Percentiles rank a stretch among this genome's conserved stretches.
These are phyloP conservation scores for Bryopsis sp. DNA, from an alignment of 139 green algal genomes.

Conservation along the genomic window DNA sequence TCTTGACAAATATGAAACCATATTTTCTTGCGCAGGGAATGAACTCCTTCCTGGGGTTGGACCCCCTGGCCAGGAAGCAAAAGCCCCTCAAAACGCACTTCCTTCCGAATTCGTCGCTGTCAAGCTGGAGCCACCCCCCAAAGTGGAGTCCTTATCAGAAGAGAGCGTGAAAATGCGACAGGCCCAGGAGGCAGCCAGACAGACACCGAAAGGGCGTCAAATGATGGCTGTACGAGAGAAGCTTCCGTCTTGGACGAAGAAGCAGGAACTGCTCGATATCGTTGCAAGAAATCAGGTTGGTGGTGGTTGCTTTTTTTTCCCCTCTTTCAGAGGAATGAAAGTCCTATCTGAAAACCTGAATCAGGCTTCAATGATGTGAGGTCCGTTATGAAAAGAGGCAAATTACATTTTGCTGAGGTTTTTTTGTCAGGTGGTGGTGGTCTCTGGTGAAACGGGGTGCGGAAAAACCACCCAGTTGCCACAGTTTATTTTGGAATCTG, in stretches of 20 bases:
- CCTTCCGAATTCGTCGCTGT: no score
- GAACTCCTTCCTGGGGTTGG: no score
- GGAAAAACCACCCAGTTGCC: slow-evolving; percentile 84
- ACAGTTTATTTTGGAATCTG: slow-evolving; percentile 54
- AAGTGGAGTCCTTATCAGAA: no score
- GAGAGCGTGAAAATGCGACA: not conserved
- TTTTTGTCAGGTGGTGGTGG: slow-evolving; percentile 19
- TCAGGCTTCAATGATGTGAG: not conserved
- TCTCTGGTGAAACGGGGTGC: slow-evolving; percentile 73
- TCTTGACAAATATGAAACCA: no score
- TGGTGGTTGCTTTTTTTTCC: not conserved
- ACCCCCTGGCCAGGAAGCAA: no score
- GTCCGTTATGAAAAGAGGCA: not conserved
- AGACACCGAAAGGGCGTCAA: not conserved
- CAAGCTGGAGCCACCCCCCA: no score
- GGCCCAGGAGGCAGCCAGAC: not conserved
- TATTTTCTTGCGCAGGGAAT: no score
- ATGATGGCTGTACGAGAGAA: not conserved
- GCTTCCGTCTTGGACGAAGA: slow-evolving; percentile 8
- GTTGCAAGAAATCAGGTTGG: slow-evolving; percentile 5
- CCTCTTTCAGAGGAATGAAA: not conserved
- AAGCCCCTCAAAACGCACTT: no score
- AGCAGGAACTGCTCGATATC: not conserved
- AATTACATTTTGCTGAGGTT: not conserved
- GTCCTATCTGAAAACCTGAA: not conserved